A percentile compares a stretch with the other conserved stretches of the same genome.
phyloP scores from a whole-genome alignment of 2,329 filamentous ascomycete genomes.

The Microcyclospora pomicola region DNA sequence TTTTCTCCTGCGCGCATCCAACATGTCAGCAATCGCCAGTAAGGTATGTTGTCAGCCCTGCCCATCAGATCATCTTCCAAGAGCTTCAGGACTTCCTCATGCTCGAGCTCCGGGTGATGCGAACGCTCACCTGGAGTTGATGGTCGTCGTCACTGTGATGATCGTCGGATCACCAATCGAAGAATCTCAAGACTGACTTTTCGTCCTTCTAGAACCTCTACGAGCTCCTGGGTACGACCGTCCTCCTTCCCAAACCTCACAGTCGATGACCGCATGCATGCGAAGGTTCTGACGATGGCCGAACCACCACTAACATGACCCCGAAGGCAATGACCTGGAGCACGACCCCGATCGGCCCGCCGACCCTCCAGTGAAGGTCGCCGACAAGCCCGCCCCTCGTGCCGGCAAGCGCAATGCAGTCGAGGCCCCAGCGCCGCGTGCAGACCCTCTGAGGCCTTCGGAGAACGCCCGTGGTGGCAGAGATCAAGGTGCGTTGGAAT shows the following conservation, averaged over 20 bases:
- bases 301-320: conserved; percentile 11
- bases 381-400: conserved; percentile 69
- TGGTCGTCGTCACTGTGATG: too few relatives aligned
- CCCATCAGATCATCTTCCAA: not conserved
- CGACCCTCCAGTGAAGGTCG: conserved; percentile 69
- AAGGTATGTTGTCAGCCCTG: conserved; percentile 11
- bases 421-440: conserved; percentile 4
- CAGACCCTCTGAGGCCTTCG: not conserved
- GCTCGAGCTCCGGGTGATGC: too few relatives aligned
- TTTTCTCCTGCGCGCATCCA: conserved; percentile 6
- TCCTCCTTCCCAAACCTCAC: conserved; percentile 1
- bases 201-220: conserved; percentile 63
- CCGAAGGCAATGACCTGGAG: conserved; percentile 53
- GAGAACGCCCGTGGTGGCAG: not conserved
- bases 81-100: too few relatives aligned
- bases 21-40: conserved; percentile 13
- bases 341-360: conserved; percentile 61
- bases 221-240: conserved; percentile 79
- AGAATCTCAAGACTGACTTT: conserved; percentile 1
- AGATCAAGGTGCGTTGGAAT: conserved; percentile 64
- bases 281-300: not conserved
- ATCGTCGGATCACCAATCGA: too few relatives aligned
- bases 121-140: too few relatives aligned
- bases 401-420: conserved; percentile 78
- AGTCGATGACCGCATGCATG: conserved; percentile 1